phyloP scores from a whole-genome alignment of 352 stramenopile species.

The Ophiocytium majus region DNA sequence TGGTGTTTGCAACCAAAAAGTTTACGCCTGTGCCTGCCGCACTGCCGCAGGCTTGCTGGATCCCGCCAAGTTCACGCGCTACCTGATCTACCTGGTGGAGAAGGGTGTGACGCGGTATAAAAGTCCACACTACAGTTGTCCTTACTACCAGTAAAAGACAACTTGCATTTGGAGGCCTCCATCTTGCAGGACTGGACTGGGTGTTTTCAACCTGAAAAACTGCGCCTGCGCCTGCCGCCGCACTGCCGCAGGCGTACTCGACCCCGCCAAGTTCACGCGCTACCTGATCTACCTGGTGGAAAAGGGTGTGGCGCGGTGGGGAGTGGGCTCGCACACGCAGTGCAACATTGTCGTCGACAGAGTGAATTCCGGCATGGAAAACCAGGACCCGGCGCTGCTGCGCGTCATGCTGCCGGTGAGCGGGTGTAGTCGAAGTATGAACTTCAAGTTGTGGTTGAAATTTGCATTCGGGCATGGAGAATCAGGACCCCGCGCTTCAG shows the following conservation, averaged over 20 bases:
- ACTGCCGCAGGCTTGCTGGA: constrained; percentile 7
- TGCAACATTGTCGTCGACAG: not conserved
- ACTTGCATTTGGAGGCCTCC: too few species aligned
- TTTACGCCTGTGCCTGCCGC: too few species aligned
- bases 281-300: constrained; percentile 17
- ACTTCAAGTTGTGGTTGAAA: too few species aligned
- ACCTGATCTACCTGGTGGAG: constrained; percentile 14
- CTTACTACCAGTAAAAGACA: too few species aligned
- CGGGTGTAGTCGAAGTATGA: too few species aligned
- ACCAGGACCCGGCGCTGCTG: constrained; percentile 18
- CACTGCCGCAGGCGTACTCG: constrained; percentile 12
- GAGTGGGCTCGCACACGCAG: not conserved
- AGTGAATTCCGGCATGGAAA: not conserved
- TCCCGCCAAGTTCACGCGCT: constrained; percentile 9
- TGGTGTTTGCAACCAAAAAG: too few species aligned
- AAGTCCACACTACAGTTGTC: too few species aligned
- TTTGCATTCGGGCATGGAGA: too few species aligned
- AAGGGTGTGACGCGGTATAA: not conserved
- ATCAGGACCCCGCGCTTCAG: too few species aligned
- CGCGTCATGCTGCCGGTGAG: constrained; percentile 8
- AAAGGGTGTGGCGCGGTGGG: not conserved
- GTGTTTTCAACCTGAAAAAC: too few species aligned
- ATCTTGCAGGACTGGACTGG: too few species aligned
- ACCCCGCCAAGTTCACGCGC: constrained; percentile 10
- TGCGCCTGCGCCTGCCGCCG: too few species aligned